phyloP scores from a whole-genome alignment of 108 stramenopile genomes.

The Heterococcus sp. region DNA sequence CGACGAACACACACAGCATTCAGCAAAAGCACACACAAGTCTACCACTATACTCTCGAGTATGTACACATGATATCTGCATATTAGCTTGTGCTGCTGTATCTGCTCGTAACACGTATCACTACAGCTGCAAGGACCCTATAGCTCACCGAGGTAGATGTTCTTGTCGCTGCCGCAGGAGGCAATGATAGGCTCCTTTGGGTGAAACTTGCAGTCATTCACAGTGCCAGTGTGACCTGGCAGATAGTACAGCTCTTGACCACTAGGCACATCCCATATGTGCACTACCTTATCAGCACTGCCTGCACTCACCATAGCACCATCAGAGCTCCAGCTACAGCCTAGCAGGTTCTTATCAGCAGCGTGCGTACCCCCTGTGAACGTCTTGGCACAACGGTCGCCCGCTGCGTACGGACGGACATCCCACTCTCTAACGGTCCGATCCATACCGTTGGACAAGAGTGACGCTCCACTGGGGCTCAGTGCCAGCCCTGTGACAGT shows the following conservation, averaged over 20 bases:
- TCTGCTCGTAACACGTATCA: no score
- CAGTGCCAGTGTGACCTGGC: conserved; percentile 78
- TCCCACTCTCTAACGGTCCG: conserved; percentile 69
- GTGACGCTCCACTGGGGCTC: conserved; percentile 63
- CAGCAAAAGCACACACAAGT: no score
- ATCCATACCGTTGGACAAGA: conserved; percentile 83
- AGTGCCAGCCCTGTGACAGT: conserved; percentile 67
- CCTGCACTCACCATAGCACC: conserved; percentile 77
- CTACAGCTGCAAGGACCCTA: no score
- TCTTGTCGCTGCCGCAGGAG: conserved; percentile 41
- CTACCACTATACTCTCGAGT: no score
- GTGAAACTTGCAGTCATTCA: conserved; percentile 67
- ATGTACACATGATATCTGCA: no score
- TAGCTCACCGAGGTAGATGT: conserved; percentile 43
- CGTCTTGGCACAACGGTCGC: conserved; percentile 25
- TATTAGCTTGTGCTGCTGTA: no score
- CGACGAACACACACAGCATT: no score
- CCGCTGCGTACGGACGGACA: conserved; percentile 39
- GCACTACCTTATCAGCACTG: conserved; percentile 75
- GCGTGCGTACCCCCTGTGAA: conserved; percentile 58
- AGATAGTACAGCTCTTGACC: conserved; percentile 75
- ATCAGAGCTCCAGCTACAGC: conserved; percentile 77
- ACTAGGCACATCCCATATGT: conserved; percentile 78
- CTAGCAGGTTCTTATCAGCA: conserved; percentile 76
- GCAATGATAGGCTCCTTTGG: conserved; percentile 43